A percentile compares a stretch with the other conserved stretches of the same genome.
Conservation (phyloP, 2,329 filamentous ascomycete genomes). For the Aspergillus intermedius region DNA sequence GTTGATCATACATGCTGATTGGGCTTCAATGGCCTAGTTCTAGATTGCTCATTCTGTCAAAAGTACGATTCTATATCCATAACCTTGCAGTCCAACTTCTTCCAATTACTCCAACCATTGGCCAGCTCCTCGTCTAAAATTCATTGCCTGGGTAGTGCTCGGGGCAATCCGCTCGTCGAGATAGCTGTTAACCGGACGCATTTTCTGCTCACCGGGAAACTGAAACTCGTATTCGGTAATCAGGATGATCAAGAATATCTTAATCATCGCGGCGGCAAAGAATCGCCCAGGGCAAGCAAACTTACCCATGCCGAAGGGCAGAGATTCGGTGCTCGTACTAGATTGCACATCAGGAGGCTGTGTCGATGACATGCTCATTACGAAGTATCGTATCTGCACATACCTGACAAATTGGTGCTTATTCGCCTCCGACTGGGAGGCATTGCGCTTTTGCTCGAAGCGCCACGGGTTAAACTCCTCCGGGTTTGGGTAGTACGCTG, state of each 20-base stretch:
- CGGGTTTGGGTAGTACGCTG: slow-evolving; percentile 6
- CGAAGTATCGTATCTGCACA: neutral
- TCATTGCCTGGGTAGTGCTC: neutral
- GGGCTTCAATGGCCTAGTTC: neutral
- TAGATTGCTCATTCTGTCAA: neutral
- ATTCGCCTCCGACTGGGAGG: slow-evolving; percentile 1
- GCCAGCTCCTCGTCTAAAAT: neutral
- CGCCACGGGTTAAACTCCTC: slow-evolving; percentile 18
- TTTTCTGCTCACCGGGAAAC: slow-evolving; percentile 2
- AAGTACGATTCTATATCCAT: neutral
- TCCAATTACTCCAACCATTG: neutral
- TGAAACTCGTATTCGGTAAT: neutral
- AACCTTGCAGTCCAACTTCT: neutral
- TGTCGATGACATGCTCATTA: neutral
- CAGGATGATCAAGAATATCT: neutral
- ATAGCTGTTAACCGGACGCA: neutral
- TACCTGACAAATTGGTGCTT: slow-evolving; percentile 6
- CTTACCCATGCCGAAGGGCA: neutral
- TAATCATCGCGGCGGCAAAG: neutral
- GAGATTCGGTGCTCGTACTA: neutral
- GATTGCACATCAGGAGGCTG: neutral
- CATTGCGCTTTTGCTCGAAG: slow-evolving; percentile 5
- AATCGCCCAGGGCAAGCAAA: neutral
- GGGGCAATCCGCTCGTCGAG: neutral
- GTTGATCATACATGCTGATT: neutral